Percentiles rank a stretch among this genome's conserved stretches.
Conservation (phyloP, 805 yeast genomes). For the Yarrowia sp. region DNA sequence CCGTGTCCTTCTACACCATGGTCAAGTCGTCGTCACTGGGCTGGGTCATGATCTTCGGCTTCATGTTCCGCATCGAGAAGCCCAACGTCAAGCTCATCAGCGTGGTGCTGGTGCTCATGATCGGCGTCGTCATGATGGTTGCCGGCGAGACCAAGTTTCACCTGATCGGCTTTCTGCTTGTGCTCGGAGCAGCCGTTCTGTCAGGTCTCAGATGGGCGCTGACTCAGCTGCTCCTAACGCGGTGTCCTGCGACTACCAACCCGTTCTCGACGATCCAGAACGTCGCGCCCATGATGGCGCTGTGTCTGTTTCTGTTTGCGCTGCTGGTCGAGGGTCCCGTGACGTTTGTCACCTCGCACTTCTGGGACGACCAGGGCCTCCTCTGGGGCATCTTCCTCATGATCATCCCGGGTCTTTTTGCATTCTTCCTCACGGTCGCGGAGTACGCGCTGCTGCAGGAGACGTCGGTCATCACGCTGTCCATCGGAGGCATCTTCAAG, state of each 20-base stretch:
- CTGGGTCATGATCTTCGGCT: constrained; percentile 86
- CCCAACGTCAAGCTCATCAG: constrained; percentile 64
- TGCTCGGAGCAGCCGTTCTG: constrained; percentile 71
- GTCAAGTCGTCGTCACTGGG: constrained; percentile 84
- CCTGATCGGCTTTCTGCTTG: constrained; percentile 65
- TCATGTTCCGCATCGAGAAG: constrained; percentile 72
- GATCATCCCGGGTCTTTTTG: constrained; percentile 78
- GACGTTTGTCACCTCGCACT: constrained; percentile 50
- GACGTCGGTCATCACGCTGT: constrained; percentile 80
- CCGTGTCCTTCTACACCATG: constrained; percentile 87
- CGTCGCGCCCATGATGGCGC: constrained; percentile 80
- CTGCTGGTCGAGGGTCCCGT: constrained; percentile 65
- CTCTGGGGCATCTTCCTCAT: constrained; percentile 55
- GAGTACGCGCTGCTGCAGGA: constrained; percentile 81
- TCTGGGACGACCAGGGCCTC: constrained; percentile 66
- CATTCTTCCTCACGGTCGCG: constrained; percentile 78
- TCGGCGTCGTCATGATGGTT: constrained; percentile 88
- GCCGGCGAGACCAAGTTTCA: constrained; percentile 42
- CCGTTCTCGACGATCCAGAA: constrained; percentile 83
- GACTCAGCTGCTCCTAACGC: constrained; percentile 75
- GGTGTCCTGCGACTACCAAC: constrained; percentile 49
- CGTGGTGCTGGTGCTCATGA: constrained; percentile 75
- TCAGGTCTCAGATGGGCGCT: constrained; percentile 95
- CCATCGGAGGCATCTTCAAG: constrained; percentile 90
- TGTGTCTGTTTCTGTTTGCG: constrained; percentile 61